A percentile compares a stretch with the other conserved stretches of the same genome.
Evolutionary conservation across 495 filamentous ascomycete genomes (phyloP).

Genomic region (Aspergillus leporis): DNA sequence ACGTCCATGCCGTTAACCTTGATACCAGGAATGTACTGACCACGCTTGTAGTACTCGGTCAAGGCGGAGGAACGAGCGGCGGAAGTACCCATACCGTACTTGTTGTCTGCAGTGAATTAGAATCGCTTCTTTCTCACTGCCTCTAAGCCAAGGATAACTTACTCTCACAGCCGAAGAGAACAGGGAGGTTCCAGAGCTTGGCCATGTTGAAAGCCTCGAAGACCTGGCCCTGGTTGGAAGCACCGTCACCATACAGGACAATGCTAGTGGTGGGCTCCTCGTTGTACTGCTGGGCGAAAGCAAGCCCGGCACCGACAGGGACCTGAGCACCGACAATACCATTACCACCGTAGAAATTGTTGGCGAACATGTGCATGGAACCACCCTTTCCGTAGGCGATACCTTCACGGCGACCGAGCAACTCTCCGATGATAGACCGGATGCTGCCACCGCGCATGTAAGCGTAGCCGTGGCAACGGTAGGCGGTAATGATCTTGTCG

Average conservation of each 20-base stretch:
- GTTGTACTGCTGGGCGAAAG: constrained; percentile 95
- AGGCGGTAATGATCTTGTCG: constrained; percentile 95
- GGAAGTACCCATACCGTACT: constrained; percentile 99
- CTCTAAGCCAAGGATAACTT: constrained; percentile 37
- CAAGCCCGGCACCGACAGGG: constrained; percentile 93
- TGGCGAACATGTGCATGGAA: constrained; percentile 99
- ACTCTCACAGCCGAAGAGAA: constrained; percentile 98
- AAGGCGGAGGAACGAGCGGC: constrained; percentile 90
- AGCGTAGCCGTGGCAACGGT: constrained; percentile 98
- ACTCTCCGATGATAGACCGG: constrained; percentile 92
- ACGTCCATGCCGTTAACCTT: constrained; percentile 99
- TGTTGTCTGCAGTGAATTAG: constrained; percentile 72
- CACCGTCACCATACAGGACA: constrained; percentile 94
- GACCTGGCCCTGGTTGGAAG: constrained; percentile 97
- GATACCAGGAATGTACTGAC: constrained; percentile 98
- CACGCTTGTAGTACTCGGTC: constrained; percentile 99
- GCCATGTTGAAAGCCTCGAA: constrained; percentile 99
- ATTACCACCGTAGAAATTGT: constrained; percentile 97
- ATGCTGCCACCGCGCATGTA: constrained; percentile 93
- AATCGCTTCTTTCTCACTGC: constrained; percentile 2
- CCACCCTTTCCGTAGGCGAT: constrained; percentile 99
- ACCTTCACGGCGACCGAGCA: constrained; percentile 90
- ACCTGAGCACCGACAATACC: constrained; percentile 99
- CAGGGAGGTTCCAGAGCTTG: constrained; percentile 95
- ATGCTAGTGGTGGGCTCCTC: constrained; percentile 80